These are phyloP conservation scores for Ophiostoma populinum DNA, from an alignment of 2,329 filamentous ascomycete genomes.

Conservation along the genomic window DNA sequence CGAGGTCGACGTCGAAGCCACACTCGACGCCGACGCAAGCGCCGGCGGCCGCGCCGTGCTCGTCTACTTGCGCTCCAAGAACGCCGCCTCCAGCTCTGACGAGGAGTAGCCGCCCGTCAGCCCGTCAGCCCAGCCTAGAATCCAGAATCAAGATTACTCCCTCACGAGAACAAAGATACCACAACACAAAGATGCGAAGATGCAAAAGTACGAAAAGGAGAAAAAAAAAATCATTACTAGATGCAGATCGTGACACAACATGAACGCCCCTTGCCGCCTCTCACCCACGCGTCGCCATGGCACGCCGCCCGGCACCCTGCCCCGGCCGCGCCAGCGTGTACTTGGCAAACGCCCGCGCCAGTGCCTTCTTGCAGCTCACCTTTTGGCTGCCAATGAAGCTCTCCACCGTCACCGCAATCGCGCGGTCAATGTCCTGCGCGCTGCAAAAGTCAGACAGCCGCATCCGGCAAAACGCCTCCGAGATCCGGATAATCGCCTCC, in stretches of 20 bases:
- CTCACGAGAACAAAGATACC: not conserved
- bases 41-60: no score
- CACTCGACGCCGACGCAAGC: no score
- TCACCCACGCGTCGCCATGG: conserved; percentile 5
- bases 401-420: conserved; percentile 91
- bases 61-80: no score
- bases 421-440: conserved; percentile 80
- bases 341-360: conserved; percentile 89
- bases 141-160: no score
- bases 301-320: conserved; percentile 14
- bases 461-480: conserved; percentile 93
- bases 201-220: not conserved
- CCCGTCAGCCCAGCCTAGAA: no score
- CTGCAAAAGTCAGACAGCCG: conserved; percentile 91
- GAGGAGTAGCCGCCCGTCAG: no score
- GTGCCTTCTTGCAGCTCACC: conserved; percentile 90
- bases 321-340: conserved; percentile 49
- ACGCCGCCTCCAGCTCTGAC: no score
- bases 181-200: not conserved
- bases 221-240: not conserved
- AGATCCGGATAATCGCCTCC: conserved; percentile 92
- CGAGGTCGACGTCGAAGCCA: conserved; percentile 11
- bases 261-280: not conserved
- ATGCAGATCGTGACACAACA: no score
- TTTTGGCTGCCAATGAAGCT: conserved; percentile 95